A percentile compares a stretch with the other conserved stretches of the same genome.
Evolutionary conservation across 2,329 filamentous ascomycete species (phyloP).

Genomic region (Trichoderma sp.): DNA sequence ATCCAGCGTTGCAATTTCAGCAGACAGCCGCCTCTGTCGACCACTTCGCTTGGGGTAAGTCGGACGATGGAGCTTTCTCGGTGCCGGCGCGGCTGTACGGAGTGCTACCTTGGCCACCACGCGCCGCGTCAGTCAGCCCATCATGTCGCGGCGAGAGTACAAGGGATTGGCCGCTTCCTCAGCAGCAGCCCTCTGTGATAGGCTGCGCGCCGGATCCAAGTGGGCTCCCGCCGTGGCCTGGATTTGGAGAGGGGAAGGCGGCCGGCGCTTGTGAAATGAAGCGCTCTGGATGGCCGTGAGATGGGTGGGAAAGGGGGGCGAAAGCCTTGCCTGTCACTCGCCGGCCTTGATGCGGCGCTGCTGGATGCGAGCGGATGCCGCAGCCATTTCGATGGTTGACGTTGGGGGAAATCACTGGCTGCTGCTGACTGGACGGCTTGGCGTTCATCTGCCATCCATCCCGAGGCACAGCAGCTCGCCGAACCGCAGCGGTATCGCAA

Average conservation of each 20-base stretch:
- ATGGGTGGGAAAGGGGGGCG: conserved; percentile 13
- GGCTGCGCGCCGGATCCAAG: conserved; percentile 3
- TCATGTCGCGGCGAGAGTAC: conserved; percentile 6
- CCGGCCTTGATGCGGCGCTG: not conserved
- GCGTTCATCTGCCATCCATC: not conserved
- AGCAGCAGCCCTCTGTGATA: conserved; percentile 2
- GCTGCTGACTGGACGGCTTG: not conserved
- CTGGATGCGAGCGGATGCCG: not conserved
- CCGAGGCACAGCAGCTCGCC: not conserved
- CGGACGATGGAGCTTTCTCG: conserved; percentile 19
- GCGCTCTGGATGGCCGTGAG: not conserved
- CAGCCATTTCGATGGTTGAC: not conserved
- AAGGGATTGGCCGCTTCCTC: conserved; percentile 14
- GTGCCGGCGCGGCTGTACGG: conserved; percentile 22
- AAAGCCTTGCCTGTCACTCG: not conserved
- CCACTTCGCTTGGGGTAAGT: not conserved
- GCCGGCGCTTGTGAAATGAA: conserved; percentile 20
- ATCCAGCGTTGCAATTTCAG: conserved; percentile 16
- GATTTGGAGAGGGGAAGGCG: conserved; percentile 1
- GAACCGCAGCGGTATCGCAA: not conserved
- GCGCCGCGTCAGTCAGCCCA: conserved; percentile 26
- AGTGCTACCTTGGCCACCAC: conserved; percentile 5
- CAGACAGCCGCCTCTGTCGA: conserved; percentile 4
- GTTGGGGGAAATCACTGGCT: not conserved
- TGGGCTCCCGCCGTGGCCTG: conserved; percentile 6